These are phyloP conservation scores for Plectosphaerella plurivora DNA, from an alignment of 2,329 filamentous ascomycete genomes.

Conservation along the genomic window DNA sequence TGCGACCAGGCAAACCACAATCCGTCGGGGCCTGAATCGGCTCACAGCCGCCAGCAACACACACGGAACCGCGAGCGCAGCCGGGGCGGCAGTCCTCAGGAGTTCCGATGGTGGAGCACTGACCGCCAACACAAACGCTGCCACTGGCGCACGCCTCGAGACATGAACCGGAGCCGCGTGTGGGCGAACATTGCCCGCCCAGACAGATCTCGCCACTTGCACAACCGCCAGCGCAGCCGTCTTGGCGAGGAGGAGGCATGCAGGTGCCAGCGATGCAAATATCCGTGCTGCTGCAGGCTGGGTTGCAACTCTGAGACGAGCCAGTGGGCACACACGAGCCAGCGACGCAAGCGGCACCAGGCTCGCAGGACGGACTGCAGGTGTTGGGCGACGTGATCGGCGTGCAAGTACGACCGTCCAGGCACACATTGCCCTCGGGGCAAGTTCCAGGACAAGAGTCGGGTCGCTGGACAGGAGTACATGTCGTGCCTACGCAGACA, in stretches of 20 bases:
- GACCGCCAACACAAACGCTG: background rate
- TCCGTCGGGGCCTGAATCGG: background rate
- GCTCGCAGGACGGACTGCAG: background rate
- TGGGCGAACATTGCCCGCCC: background rate
- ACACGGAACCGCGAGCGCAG: background rate
- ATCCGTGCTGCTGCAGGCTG: background rate
- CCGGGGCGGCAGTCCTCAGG: background rate
- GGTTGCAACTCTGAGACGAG: background rate
- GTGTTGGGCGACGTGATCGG: background rate
- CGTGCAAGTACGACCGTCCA: background rate
- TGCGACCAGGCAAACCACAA: background rate
- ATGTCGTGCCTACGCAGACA: background rate
- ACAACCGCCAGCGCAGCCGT: background rate
- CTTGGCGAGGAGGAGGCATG: background rate
- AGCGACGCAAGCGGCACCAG: background rate
- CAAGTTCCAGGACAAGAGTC: background rate
- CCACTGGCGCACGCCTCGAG: background rate
- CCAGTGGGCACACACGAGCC: background rate
- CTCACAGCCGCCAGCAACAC: background rate
- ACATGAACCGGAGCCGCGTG: background rate
- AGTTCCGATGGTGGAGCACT: background rate
- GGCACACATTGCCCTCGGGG: background rate
- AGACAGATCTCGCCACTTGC: background rate
- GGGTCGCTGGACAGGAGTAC: background rate
- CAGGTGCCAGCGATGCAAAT: background rate